A percentile compares a stretch with the other conserved stretches of the same genome.
phyloP scores from a whole-genome alignment of 148 eudicot genomes.

The Dianthus caryophyllus region DNA sequence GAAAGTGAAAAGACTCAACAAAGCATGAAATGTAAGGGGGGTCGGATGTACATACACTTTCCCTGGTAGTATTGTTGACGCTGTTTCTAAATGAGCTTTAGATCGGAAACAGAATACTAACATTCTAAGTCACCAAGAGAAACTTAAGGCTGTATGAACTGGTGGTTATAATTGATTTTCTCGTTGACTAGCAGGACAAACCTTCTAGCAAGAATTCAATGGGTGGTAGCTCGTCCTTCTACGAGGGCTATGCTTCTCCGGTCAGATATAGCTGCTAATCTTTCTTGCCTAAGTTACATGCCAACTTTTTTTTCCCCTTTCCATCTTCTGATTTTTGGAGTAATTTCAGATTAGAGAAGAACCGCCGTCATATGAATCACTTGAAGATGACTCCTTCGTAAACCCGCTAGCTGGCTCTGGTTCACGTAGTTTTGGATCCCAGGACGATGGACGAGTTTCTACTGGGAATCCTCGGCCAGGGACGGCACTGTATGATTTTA shows the following conservation, averaged over 20 bases:
- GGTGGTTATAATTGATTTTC: not conserved
- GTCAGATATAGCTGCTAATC: constrained; percentile 32
- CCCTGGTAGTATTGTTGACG: too few relatives aligned
- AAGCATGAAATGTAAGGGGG: too few relatives aligned
- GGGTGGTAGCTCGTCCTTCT: constrained; percentile 47
- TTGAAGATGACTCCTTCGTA: constrained; percentile 75
- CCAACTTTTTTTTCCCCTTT: constrained; percentile 2
- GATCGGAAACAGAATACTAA: too few relatives aligned
- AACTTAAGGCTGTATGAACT: not conserved
- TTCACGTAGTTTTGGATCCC: constrained; percentile 60
- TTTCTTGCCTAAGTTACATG: not conserved
- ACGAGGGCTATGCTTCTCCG: constrained; percentile 65
- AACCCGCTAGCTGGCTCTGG: constrained; percentile 82
- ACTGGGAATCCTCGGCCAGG: constrained; percentile 61
- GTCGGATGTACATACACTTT: too few relatives aligned
- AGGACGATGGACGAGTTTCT: constrained; percentile 60
- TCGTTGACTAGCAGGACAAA: constrained; percentile 47
- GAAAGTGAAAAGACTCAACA: too few relatives aligned
- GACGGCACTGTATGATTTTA: constrained; percentile 91
- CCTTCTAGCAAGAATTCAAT: constrained; percentile 47
- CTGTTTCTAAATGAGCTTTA: too few relatives aligned
- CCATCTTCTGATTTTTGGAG: constrained; percentile 21
- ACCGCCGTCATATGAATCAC: constrained; percentile 75
- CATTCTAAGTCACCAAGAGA: too few relatives aligned
- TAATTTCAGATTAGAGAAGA: constrained; percentile 83